Conservation (phyloP, 2,329 filamentous ascomycete species). For the Aaosphaeria pasadenensis region DNA sequence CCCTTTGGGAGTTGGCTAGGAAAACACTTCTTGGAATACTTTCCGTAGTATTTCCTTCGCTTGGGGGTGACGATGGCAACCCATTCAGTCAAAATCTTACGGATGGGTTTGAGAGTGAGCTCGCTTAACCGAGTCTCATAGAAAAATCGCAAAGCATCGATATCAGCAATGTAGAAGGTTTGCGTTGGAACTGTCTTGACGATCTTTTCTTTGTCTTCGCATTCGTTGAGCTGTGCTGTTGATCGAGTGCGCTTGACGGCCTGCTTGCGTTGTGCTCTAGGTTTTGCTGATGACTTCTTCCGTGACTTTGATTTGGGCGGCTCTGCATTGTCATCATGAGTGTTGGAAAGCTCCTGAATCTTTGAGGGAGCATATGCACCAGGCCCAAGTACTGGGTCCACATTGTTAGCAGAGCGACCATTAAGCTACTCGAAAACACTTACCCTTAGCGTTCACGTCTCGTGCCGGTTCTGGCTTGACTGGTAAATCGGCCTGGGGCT, state of each 20-base stretch:
- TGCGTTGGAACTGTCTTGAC: slow-evolving; percentile 8
- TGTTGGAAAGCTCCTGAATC: too few species aligned
- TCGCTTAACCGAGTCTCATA: slow-evolving; percentile 22
- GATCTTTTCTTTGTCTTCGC: slow-evolving; percentile 6
- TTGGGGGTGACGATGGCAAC: slow-evolving; percentile 25
- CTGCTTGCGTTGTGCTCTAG: neutral
- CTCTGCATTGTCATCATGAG: too few species aligned
- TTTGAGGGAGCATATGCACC: too few species aligned
- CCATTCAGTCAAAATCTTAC: slow-evolving; percentile 30
- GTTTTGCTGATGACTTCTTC: neutral
- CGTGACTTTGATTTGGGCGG: too few species aligned
- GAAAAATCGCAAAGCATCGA: slow-evolving; percentile 18
- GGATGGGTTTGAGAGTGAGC: slow-evolving; percentile 30
- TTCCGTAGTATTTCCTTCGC: slow-evolving; percentile 20
- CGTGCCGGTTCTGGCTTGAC: too few species aligned
- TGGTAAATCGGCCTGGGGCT: too few species aligned
- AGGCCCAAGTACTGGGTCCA: too few species aligned
- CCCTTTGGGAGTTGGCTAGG: slow-evolving; percentile 9
- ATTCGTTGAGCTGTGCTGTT: neutral
- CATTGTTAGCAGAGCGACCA: too few species aligned
- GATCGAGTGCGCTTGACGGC: neutral
- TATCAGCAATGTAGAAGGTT: slow-evolving; percentile 25
- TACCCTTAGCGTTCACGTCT: neutral
- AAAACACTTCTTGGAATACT: slow-evolving; percentile 18
- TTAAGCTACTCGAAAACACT: neutral